Conservation (phyloP, 2,329 filamentous ascomycete genomes). For the Aspergillus calidoustus region DNA sequence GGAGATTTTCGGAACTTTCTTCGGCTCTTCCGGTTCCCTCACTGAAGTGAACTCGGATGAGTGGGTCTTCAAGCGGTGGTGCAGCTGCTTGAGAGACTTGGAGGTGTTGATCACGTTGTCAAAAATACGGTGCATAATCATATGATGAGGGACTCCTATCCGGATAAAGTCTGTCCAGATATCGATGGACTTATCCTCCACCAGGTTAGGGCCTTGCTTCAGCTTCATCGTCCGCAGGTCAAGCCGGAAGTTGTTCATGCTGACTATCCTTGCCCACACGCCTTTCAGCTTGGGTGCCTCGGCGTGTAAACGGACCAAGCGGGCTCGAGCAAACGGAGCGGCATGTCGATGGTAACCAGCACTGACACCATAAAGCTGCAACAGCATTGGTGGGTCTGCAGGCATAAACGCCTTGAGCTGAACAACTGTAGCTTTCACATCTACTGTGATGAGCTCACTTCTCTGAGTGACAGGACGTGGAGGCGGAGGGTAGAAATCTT, state of each 20-base stretch:
- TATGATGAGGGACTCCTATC: constrained; percentile 85
- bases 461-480: constrained; percentile 34
- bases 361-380: constrained; percentile 84
- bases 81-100: constrained; percentile 88
- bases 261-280: constrained; percentile 85
- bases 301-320: constrained; percentile 82
- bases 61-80: constrained; percentile 86
- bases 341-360: constrained; percentile 86
- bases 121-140: constrained; percentile 87
- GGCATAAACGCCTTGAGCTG: constrained; percentile 91
- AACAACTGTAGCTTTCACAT: constrained; percentile 78
- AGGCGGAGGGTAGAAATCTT: constrained; percentile 30
- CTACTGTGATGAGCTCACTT: constrained; percentile 75
- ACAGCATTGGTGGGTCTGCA: constrained; percentile 84
- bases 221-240: constrained; percentile 78
- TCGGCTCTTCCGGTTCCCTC: constrained; percentile 84
- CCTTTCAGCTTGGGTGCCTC: constrained; percentile 80
- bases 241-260: constrained; percentile 77
- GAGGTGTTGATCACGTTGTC: constrained; percentile 88
- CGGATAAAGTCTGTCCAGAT: constrained; percentile 83
- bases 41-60: constrained; percentile 86
- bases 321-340: constrained; percentile 76
- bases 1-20: constrained; percentile 82
- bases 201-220: constrained; percentile 65
- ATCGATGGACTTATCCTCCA: constrained; percentile 82